Evolutionary conservation across 495 filamentous ascomycete genomes (phyloP).

Genomic region (Elasticomyces elasticus): DNA sequence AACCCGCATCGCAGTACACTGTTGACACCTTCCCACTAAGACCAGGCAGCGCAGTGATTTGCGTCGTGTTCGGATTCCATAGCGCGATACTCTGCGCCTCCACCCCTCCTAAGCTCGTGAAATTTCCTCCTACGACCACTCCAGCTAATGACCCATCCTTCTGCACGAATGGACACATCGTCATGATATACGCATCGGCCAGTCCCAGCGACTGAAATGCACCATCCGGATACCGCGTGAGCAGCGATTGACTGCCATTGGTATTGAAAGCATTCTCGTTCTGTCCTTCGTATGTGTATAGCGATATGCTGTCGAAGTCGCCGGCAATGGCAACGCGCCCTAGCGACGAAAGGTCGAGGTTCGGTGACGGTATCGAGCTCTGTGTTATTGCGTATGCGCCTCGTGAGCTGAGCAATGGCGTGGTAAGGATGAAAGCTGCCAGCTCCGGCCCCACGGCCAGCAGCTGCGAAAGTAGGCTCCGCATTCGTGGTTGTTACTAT

Average conservation of each 20-base stretch:
- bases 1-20: constrained; percentile 72
- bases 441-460: constrained; percentile 23
- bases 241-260: constrained; percentile 72
- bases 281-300: constrained; percentile 78
- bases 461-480: constrained; percentile 18
- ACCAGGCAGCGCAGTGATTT: constrained; percentile 62
- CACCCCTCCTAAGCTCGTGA: constrained; percentile 75
- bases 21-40: constrained; percentile 71
- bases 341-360: constrained; percentile 70
- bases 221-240: constrained; percentile 78
- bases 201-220: constrained; percentile 60
- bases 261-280: constrained; percentile 52
- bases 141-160: constrained; percentile 58
- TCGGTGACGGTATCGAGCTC: constrained; percentile 58
- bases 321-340: constrained; percentile 81
- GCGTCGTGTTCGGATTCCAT: constrained; percentile 58
- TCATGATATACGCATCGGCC: constrained; percentile 71
- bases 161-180: constrained; percentile 74
- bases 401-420: constrained; percentile 18
- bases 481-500: constrained; percentile 8
- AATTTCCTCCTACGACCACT: constrained; percentile 85
- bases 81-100: constrained; percentile 71
- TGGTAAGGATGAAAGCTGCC: constrained; percentile 19
- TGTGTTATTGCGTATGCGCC: constrained; percentile 55
- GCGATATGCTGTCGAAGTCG: constrained; percentile 81